These are phyloP conservation scores for Pyricularia sp. DNA, from an alignment of 2,329 filamentous ascomycete genomes.

Conservation along the genomic window DNA sequence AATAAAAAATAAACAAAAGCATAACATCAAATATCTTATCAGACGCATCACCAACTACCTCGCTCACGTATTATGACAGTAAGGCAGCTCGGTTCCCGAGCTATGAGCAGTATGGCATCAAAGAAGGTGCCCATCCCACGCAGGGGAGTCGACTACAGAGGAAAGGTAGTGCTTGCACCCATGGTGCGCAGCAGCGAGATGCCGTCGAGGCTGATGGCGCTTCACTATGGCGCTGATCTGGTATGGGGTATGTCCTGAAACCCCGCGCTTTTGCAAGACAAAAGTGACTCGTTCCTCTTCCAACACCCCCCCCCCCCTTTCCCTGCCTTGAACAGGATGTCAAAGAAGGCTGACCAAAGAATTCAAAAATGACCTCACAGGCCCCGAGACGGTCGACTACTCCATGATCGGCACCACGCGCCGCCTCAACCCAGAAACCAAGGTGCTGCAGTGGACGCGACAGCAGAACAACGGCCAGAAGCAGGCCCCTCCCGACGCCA, in stretches of 20 bases:
- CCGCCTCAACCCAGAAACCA: conserved; percentile 64
- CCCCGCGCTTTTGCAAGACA: neutral
- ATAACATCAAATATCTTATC: neutral
- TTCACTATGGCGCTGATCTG: conserved; percentile 92
- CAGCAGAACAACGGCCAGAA: conserved; percentile 59
- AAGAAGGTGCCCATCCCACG: conserved; percentile 75
- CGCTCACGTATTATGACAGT: neutral
- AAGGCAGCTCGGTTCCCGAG: neutral
- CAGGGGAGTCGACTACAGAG: conserved; percentile 86
- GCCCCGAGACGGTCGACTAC: conserved; percentile 89
- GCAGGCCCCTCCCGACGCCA: conserved; percentile 40
- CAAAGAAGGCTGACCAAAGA: neutral
- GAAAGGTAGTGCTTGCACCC: conserved; percentile 88
- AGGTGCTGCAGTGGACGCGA: conserved; percentile 78
- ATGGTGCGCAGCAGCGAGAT: conserved; percentile 98
- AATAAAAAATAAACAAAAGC: neutral
- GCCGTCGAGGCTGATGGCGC: conserved; percentile 75
- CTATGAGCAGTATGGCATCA: conserved; percentile 44
- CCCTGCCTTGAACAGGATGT: neutral
- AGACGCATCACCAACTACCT: neutral
- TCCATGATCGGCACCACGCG: conserved; percentile 82
- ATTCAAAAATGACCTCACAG: conserved; percentile 26
- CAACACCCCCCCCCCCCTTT: too few relatives aligned
- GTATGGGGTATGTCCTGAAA: conserved; percentile 66
- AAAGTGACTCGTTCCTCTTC: too few relatives aligned